Evolutionary conservation across 2,329 filamentous ascomycete species (phyloP).

Genomic region (Aspergillus fijiensis): DNA sequence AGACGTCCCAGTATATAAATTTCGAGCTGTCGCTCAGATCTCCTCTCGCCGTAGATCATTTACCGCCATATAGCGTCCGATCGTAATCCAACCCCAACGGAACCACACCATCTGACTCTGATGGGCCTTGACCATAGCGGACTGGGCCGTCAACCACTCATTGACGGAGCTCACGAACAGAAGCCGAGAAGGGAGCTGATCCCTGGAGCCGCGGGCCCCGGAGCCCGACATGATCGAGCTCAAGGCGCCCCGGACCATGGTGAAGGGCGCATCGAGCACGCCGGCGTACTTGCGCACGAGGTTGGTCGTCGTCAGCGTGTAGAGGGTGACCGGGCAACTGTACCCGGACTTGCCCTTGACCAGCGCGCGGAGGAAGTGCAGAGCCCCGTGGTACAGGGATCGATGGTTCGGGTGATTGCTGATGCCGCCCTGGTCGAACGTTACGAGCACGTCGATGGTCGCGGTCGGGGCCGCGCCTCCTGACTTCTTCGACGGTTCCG

Average conservation of each 20-base stretch:
- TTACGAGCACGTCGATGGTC: constrained; percentile 78
- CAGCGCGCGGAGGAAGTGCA: constrained; percentile 67
- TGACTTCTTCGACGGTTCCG: constrained; percentile 48
- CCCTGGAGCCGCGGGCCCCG: constrained; percentile 33
- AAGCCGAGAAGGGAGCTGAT: constrained; percentile 59
- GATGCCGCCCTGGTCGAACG: constrained; percentile 81
- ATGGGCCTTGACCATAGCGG: constrained; percentile 87
- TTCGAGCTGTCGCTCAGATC: constrained; percentile 24
- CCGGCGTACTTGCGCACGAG: constrained; percentile 78
- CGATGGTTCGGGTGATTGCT: constrained; percentile 93
- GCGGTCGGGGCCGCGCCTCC: constrained; percentile 43
- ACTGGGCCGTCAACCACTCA: constrained; percentile 67
- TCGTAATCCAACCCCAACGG: constrained; percentile 86
- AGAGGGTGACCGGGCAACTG: constrained; percentile 75
- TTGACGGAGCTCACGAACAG: constrained; percentile 69
- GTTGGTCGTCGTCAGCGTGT: constrained; percentile 74
- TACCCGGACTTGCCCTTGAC: constrained; percentile 63
- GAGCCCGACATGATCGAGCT: constrained; percentile 26
- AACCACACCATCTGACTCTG: constrained; percentile 99
- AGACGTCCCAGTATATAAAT: background rate
- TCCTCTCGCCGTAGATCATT: constrained; percentile 75
- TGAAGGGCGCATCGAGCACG: constrained; percentile 72
- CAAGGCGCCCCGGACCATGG: constrained; percentile 59
- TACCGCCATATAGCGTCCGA: constrained; percentile 92
- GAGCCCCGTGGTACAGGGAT: constrained; percentile 79